Evolutionary conservation across 2,329 filamentous ascomycete genomes (phyloP).

Genomic region (Aspergillus sp.): DNA sequence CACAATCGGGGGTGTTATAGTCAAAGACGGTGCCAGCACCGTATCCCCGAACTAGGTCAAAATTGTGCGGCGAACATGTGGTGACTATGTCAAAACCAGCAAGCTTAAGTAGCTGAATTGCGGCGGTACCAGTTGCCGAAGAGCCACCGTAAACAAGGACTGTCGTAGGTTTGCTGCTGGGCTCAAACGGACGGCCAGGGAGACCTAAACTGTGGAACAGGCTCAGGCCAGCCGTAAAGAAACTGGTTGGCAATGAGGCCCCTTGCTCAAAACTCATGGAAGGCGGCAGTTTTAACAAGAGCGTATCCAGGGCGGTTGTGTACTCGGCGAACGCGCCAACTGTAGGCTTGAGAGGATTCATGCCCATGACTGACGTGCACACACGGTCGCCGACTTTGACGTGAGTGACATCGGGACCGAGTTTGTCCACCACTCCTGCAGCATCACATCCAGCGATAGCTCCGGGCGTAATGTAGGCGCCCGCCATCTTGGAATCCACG

Average conservation of each 20-base stretch:
- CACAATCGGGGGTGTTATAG: slow-evolving; percentile 1
- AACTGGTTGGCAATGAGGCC: slow-evolving; percentile 22
- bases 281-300: slow-evolving; percentile 24
- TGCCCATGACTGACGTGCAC: slow-evolving; percentile 25
- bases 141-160: background rate
- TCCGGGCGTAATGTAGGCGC: slow-evolving; percentile 11
- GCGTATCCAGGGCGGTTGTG: slow-evolving; percentile 18
- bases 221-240: slow-evolving; percentile 21
- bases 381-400: slow-evolving; percentile 25
- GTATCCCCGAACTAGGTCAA: no score
- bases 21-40: no score
- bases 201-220: slow-evolving; percentile 24
- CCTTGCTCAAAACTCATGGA: slow-evolving; percentile 22
- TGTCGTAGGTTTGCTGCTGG: background rate
- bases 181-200: background rate
- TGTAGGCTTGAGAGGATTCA: slow-evolving; percentile 18
- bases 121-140: no score
- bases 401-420: slow-evolving; percentile 3
- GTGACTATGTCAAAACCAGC: no score
- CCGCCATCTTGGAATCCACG: slow-evolving; percentile 18
- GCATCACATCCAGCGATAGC: slow-evolving; percentile 9
- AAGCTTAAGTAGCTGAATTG: no score
- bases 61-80: no score
- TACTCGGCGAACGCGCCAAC: slow-evolving; percentile 34
- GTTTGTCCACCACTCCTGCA: slow-evolving; percentile 6